Percentiles rank a stretch among this genome's conserved stretches.
Evolutionary conservation across 2,329 filamentous ascomycete species (phyloP).

Genomic region (Venturia nashicola): DNA sequence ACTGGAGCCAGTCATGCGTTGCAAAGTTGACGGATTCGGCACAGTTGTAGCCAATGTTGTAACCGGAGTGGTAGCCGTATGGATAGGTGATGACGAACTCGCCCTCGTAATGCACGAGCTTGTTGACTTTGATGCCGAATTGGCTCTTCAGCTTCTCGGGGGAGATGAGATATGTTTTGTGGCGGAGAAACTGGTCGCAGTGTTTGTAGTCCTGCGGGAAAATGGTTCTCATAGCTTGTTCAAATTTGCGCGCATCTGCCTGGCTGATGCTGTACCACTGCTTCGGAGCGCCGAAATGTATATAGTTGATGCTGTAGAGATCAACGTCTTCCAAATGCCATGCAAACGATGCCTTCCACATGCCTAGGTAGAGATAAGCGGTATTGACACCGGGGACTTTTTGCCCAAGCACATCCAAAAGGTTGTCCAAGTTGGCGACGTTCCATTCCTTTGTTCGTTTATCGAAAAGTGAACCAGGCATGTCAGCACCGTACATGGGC

Average conservation of each 20-base stretch:
- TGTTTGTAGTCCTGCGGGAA: constrained; percentile 94
- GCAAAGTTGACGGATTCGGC: constrained; percentile 98
- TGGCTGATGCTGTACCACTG: constrained; percentile 99
- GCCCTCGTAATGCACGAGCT: constrained; percentile 85
- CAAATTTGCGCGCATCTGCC: constrained; percentile 82
- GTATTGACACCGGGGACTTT: constrained; percentile 98
- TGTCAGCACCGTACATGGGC: constrained; percentile 90
- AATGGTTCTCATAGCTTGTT: constrained; percentile 86
- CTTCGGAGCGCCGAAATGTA: constrained; percentile 96
- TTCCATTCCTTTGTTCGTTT: constrained; percentile 82
- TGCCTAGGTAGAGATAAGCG: constrained; percentile 91
- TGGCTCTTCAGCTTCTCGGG: constrained; percentile 76
- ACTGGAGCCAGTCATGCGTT: constrained; percentile 86
- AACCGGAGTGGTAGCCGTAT: constrained; percentile 96
- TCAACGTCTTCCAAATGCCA: constrained; percentile 99
- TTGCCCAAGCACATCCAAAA: constrained; percentile 85
- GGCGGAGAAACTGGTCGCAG: constrained; percentile 88
- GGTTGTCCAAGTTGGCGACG: constrained; percentile 82
- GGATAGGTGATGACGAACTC: constrained; percentile 98
- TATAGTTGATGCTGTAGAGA: constrained; percentile 98
- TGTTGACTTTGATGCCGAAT: constrained; percentile 93
- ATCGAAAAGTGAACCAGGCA: constrained; percentile 89
- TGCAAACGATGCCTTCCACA: constrained; percentile 99
- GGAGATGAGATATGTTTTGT: constrained; percentile 96
- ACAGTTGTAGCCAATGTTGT: constrained; percentile 96